Base-by-base conservation (phyloP, 2,329 filamentous ascomycete species). In the Calonectria leucothoes region DNA sequence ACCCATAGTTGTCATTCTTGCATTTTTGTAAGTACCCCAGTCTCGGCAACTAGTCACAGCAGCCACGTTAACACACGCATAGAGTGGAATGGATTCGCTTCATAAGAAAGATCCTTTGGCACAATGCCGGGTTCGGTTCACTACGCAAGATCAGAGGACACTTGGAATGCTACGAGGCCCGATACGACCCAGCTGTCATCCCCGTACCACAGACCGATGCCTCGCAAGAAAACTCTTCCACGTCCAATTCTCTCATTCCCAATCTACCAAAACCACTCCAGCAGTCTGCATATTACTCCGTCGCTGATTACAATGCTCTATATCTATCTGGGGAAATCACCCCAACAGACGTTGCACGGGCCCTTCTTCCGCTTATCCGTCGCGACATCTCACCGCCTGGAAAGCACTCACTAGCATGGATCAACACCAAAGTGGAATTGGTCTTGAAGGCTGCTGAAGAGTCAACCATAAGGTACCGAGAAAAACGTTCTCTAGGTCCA, bases 51-150 rank as follows among this genome's bases (percentile, higher is more conserved):
- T 17, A 23, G n/a, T 11, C 17, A 39, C 6, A 11, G 12, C 14
- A 7, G 12, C 33, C 31, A 1, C 2, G 20, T 33, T 69, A 51
- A 69, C 31, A 20, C 11, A 2, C 12, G 23, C 8, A 23, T 12
- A 80, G 78, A 27, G 79, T 80, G 72, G 78, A 80, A 74, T 77
- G 69, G 76, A 29, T 80, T 42, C 74, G 73, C 1, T 74, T 80
- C 27, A 73, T 80, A 49, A 78, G 78, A 3, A 75, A 78, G 35
- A 66, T 59, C 0, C 77, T 75, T 0, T 94, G 91, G 91, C 84
- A 84, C 48, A 92, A 92, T 82, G 91, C 92, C 25, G 92, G 92
- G 39, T 94, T 94, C 79, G 85, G 84, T 61, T 83, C 85, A 6
- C 85, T 94, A 51, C 89, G 90, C 59, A 84, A 88, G 42, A 87